Percentiles rank a stretch among this genome's conserved stretches.
Conservation (phyloP, 1,139 yeast species). For the Meyerozyma athensensis region DNA sequence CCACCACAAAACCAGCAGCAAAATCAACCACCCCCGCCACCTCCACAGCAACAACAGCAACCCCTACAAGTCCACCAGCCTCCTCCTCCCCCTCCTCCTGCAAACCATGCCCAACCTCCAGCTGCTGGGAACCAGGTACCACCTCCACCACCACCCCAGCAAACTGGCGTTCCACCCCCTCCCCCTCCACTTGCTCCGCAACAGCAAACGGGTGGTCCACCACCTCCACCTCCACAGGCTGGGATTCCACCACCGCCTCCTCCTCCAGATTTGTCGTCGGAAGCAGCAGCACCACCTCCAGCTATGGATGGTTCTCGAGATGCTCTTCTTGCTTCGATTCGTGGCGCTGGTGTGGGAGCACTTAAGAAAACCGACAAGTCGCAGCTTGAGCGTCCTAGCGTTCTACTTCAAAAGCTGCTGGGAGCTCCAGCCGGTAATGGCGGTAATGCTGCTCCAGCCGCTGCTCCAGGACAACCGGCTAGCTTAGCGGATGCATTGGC, state of each 20-base stretch:
- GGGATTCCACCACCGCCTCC: constrained; percentile 26
- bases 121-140: constrained; percentile 17
- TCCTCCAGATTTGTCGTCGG: constrained; percentile 17
- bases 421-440: constrained; percentile 37
- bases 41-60: constrained; percentile 4
- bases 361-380: constrained; percentile 78
- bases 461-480: constrained; percentile 47
- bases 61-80: constrained; percentile 18
- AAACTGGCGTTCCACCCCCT: constrained; percentile 23
- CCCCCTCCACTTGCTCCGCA: constrained; percentile 19
- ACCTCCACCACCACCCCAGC: constrained; percentile 20
- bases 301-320: constrained; percentile 61
- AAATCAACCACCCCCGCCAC: constrained; percentile 7
- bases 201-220: constrained; percentile 12
- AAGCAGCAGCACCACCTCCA: constrained; percentile 15
- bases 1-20: constrained; percentile 16
- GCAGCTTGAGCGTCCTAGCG: constrained; percentile 76
- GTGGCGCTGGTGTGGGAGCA: constrained; percentile 67
- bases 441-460: constrained; percentile 25
- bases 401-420: constrained; percentile 61
- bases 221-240: constrained; percentile 23
- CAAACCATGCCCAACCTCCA: constrained; percentile 14
- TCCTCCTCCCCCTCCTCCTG: constrained; percentile 18
- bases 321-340: constrained; percentile 81
- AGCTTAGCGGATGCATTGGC: constrained; percentile 83